These are phyloP conservation scores for Candida saitoana DNA, from an alignment of 805 yeast genomes.

Conservation along the genomic window DNA sequence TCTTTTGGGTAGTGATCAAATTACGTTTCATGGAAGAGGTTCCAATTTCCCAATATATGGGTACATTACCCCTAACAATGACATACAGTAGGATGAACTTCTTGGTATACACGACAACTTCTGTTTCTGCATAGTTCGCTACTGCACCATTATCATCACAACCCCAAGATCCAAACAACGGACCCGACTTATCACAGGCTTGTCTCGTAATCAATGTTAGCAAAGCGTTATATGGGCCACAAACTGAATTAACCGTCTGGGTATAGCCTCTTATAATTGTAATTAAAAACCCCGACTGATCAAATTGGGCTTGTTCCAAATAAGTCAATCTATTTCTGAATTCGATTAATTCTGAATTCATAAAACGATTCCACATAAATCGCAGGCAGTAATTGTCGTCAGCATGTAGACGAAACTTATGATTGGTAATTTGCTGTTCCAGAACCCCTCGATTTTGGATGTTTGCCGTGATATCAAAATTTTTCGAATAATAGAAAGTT, in stretches of 20 bases:
- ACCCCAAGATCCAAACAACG: slow-evolving; percentile 54
- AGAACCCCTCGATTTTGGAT: slow-evolving; percentile 42
- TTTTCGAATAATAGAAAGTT: slow-evolving; percentile 44
- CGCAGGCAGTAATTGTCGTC: slow-evolving; percentile 41
- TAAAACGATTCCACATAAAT: slow-evolving; percentile 50
- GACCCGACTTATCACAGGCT: slow-evolving; percentile 44
- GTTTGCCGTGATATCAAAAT: slow-evolving; percentile 44
- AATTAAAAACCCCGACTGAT: slow-evolving; percentile 43
- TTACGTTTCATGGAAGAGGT: slow-evolving; percentile 34
- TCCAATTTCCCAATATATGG: slow-evolving; percentile 52
- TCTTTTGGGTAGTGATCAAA: slow-evolving; percentile 28
- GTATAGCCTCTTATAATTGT: slow-evolving; percentile 52
- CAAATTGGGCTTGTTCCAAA: slow-evolving; percentile 40
- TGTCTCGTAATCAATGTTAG: slow-evolving; percentile 52
- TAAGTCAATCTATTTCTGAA: slow-evolving; percentile 42
- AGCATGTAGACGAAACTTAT: slow-evolving; percentile 13
- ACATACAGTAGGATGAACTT: slow-evolving; percentile 42
- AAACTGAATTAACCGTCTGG: slow-evolving; percentile 36
- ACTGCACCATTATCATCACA: slow-evolving; percentile 54
- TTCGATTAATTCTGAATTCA: slow-evolving; percentile 43
- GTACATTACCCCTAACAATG: slow-evolving; percentile 50
- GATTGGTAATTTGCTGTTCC: slow-evolving; percentile 1
- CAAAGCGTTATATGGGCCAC: slow-evolving; percentile 33
- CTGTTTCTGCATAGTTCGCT: slow-evolving; percentile 51
- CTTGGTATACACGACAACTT: slow-evolving; percentile 42